Evolutionary conservation across 345 rosid species (phyloP), one percentile per base, ranked within the genome.

Genomic region (Pseudoturritis turrita): DNA sequence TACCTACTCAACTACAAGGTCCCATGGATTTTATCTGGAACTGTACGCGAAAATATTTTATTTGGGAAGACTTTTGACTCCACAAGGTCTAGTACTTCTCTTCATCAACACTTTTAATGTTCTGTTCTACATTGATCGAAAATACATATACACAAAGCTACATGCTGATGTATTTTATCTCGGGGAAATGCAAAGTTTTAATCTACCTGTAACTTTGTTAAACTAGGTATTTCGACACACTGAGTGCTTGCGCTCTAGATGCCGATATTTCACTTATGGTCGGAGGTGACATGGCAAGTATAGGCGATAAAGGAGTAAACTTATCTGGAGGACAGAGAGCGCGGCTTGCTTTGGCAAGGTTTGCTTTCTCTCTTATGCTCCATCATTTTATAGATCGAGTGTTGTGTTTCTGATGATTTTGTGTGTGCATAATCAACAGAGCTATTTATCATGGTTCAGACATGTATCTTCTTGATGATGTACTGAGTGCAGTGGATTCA

Each of bases 321-420:
- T 84, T 93, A 79, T 93, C 98, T 15, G 97, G 98, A 58, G 98
- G 98, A 64, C 97, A 93, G 79, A 86, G 88, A 82, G 92, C 97
- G 77, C 94, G 98, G 19, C 90, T 93, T 82, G 97, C 96, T 64
- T 79, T 90, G 71, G 96, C 98, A 52, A 90, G 97, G 98, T 93
- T 78, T 57, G 37, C 56, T 62, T 23, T 55, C 58, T 11, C 35
- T 35, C 51, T 1, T 53, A 10, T 58, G 53, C 56, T 71, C 66
- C 50, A 45, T 46, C 31, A 29, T 58, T 17, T 33, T 13, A 33
- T n/a, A 51, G 31, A 17, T 29, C 8, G 1, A 65, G 37, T 43
- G 40, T 11, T 67, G 49, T 40, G 62, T 52, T 68, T 74, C 50
- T 75, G 51, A 75, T 60, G 49, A 36, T 31, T 75, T 43, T 31